Evolutionary conservation across 2,329 filamentous ascomycete genomes (phyloP), one percentile per base, ranked within the genome.

Genomic region (Hymenoscyphus infarciens): DNA sequence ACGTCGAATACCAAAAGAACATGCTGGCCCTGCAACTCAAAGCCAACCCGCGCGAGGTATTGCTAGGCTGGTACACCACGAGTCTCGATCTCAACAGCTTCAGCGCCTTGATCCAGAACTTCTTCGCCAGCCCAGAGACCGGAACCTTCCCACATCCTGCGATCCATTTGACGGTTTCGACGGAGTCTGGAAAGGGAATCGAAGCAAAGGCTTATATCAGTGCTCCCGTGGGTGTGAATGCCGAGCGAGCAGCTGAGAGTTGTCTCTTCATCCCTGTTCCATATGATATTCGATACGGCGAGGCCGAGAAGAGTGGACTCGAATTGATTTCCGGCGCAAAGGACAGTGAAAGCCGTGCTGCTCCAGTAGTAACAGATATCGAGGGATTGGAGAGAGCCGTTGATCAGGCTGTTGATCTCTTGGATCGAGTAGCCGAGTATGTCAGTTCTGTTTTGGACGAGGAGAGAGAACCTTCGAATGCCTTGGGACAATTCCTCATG

Each of bases 1-100:
- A 99, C 77, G 96, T 99, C 84, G 95, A 99, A 80, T 99, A 98
- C 80, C 95, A 99, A 81, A 98, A 98, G 86, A 93, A 94, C 78
- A 99, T 99, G 95, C 88, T 98, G 63, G 89, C 91, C 64, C 83
- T 99, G 72, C 94, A 97, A 77, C 87, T 98, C 71, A 94, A 94
- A 80, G 94, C 93, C 63, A 90, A 92, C 77, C 95, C 95, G 58
- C 91, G 92, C 78, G 95, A 99, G 79, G 87, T 92, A 61, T 86
- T 99, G 63, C 89, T 99, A 66, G 95, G 95, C 74, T 99, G 95
- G 95, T 99, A 99, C 81, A 96, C 95, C 67, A 99, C 95, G 57
- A 93, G 90, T 74, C 89, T 91, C 77, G 94, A 98, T 80, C 86
- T 99, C 75, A 98, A 99, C 86, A 96, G 90, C 76, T 99, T 99